phyloP scores from a whole-genome alignment of 1,284 basidiomycete species.

The Erythrobasidium hasegawianum region DNA sequence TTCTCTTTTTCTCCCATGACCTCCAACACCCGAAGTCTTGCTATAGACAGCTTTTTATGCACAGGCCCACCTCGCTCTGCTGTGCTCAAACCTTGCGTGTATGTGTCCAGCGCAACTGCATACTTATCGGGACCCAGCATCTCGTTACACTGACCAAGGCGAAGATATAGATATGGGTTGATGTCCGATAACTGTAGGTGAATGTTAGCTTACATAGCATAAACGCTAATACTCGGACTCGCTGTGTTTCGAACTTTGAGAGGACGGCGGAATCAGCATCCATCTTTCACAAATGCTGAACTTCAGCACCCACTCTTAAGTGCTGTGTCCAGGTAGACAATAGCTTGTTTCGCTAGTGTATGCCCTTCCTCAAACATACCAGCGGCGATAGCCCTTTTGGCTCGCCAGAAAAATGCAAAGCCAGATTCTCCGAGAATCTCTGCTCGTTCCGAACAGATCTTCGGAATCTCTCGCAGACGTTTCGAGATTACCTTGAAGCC shows the following conservation, averaged over 20 bases:
- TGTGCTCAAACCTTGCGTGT: background rate
- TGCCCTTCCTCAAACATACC: background rate
- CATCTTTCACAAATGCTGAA: background rate
- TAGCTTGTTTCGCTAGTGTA: background rate
- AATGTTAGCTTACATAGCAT: background rate
- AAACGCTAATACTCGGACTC: background rate
- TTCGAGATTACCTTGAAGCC: background rate
- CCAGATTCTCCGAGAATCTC: conserved; percentile 23
- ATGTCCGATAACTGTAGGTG: background rate
- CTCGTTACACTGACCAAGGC: conserved; percentile 8
- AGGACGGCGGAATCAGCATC: background rate
- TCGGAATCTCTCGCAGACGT: background rate
- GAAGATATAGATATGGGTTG: conserved; percentile 5
- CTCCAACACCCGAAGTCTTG: conserved; percentile 3
- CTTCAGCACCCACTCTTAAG: conserved; percentile 5
- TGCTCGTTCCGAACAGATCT: conserved; percentile 7
- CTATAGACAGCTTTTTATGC: background rate
- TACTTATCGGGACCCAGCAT: background rate
- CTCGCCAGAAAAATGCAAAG: conserved; percentile 9
- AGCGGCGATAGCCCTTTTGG: background rate
- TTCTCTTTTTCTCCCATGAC: background rate
- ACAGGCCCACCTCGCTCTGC: background rate
- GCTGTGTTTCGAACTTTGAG: conserved; percentile 7
- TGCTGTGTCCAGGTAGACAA: conserved; percentile 6
- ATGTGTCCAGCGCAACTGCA: background rate